Conservation (phyloP, 768 basidiomycete genomes). For the Cystobasidium onofrii region DNA sequence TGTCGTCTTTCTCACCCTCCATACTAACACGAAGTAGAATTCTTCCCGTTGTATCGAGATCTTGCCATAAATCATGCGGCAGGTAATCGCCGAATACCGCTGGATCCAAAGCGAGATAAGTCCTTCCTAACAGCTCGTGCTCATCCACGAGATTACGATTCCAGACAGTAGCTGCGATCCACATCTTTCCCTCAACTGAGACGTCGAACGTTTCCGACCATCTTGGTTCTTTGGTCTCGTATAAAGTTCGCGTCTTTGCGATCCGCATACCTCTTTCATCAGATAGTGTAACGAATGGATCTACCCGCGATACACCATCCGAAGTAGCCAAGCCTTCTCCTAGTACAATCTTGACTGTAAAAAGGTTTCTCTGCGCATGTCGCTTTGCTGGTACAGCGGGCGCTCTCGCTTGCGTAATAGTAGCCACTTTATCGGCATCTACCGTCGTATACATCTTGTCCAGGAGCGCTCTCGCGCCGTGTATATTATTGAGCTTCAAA, state of each 20-base stretch:
- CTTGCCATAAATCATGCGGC: constrained; percentile 79
- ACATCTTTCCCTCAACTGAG: constrained; percentile 83
- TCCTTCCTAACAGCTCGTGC: constrained; percentile 58
- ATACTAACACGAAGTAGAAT: constrained; percentile 83
- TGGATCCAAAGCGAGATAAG: constrained; percentile 87
- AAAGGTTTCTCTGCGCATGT: constrained; percentile 50
- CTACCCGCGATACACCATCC: constrained; percentile 68
- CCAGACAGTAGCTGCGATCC: constrained; percentile 92
- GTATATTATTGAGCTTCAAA: constrained; percentile 95
- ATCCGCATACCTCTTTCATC: constrained; percentile 81
- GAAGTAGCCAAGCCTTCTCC: constrained; percentile 66
- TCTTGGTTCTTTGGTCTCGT: constrained; percentile 79
- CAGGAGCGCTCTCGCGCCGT: constrained; percentile 76
- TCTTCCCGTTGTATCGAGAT: constrained; percentile 52
- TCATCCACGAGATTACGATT: constrained; percentile 85
- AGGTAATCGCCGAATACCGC: constrained; percentile 77
- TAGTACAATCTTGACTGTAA: constrained; percentile 85
- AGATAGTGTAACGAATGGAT: constrained; percentile 88
- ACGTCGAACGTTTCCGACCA: constrained; percentile 98
- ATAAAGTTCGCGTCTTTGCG: constrained; percentile 91
- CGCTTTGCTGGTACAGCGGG: constrained; percentile 68
- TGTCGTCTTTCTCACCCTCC: constrained; percentile 98
- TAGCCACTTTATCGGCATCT: constrained; percentile 75
- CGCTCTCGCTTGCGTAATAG: constrained; percentile 46
- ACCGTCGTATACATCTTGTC: constrained; percentile 91